These are phyloP conservation scores for Kodamaea neixiangensis DNA, from an alignment of 805 yeast genomes.

Conservation along the genomic window DNA sequence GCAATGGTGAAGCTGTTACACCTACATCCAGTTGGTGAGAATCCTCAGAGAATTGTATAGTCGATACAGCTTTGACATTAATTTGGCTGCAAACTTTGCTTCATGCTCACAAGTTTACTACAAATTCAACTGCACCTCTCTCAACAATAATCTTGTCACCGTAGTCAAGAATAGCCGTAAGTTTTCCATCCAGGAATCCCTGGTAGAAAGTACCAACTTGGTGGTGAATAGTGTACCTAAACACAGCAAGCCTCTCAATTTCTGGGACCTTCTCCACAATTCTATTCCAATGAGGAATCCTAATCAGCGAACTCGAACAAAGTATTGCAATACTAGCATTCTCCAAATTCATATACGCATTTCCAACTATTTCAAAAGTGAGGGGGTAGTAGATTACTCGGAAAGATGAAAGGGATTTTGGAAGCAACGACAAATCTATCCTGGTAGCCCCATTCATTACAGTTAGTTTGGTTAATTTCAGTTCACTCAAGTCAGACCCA, in stretches of 20 bases:
- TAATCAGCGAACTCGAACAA: not conserved
- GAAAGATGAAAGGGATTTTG: not conserved
- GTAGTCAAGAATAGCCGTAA: not conserved
- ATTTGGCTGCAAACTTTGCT: not conserved
- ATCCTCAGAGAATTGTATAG: too few relatives aligned
- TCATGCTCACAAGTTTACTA: not conserved
- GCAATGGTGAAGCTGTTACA: too few relatives aligned
- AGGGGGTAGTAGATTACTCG: too few relatives aligned
- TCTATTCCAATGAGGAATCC: not conserved
- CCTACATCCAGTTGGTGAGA: too few relatives aligned
- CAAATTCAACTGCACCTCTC: too few relatives aligned
- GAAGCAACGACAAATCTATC: not conserved
- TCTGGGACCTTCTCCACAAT: not conserved
- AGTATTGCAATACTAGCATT: not conserved
- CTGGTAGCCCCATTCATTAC: not conserved
- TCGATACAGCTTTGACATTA: too few relatives aligned
- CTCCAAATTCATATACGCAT: not conserved
- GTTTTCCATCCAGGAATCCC: not conserved
- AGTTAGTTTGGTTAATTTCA: not conserved
- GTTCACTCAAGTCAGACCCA: not conserved
- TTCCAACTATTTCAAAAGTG: not conserved
- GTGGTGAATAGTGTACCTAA: not conserved
- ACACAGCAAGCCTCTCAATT: not conserved
- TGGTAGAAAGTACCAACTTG: not conserved
- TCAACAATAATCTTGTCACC: not conserved